Evolutionary conservation across 768 basidiomycete genomes (phyloP).

Genomic region (Russula foetens): DNA sequence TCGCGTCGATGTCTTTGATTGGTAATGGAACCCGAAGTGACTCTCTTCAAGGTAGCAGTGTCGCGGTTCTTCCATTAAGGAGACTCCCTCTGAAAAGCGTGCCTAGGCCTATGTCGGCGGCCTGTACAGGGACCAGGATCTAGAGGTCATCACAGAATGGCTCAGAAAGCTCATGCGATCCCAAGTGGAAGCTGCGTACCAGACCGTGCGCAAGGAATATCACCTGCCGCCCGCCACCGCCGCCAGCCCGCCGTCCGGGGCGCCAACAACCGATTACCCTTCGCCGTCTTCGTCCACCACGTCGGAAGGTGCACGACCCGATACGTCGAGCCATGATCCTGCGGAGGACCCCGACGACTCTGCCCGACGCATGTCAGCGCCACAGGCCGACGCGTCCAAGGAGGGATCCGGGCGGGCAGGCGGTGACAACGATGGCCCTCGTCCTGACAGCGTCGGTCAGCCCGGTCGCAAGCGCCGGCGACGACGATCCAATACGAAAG

Average conservation of each 20-base stretch:
- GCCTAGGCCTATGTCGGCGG: constrained; percentile 8
- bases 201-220: neutral
- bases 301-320: neutral
- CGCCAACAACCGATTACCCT: neutral
- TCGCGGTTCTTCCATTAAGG: no score
- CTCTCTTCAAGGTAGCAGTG: constrained; percentile 4
- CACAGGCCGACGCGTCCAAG: neutral
- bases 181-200: neutral
- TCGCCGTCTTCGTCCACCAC: neutral
- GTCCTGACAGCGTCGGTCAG: neutral
- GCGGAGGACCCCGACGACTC: neutral
- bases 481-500: neutral
- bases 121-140: neutral
- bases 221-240: neutral
- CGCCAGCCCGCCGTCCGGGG: neutral
- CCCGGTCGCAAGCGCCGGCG: neutral
- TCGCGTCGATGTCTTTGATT: neutral
- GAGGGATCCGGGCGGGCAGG: neutral
- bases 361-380: neutral
- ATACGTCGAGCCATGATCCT: neutral
- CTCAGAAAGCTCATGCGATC: neutral
- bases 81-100: neutral
- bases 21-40: neutral
- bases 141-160: constrained; percentile 1
- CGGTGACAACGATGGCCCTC: neutral